phyloP scores from a whole-genome alignment of 2,329 filamentous ascomycete genomes.

The Fusarium nodosum region DNA sequence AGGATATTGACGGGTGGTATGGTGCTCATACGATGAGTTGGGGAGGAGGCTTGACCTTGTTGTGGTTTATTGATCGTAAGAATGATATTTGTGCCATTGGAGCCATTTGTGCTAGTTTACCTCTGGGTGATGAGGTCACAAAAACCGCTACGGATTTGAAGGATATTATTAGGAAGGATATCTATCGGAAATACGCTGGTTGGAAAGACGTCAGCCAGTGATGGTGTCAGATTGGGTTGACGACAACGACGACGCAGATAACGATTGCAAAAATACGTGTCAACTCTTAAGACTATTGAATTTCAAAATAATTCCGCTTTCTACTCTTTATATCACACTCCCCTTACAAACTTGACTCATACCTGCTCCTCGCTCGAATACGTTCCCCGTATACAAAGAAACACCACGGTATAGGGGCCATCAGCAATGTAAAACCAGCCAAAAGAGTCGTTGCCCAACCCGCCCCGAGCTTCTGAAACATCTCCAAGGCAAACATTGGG shows the following conservation, averaged over 20 bases:
- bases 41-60: constrained; percentile 61
- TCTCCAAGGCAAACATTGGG: constrained; percentile 31
- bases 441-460: constrained; percentile 33
- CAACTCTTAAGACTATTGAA: background rate
- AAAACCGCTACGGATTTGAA: constrained; percentile 53
- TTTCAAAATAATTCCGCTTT: background rate
- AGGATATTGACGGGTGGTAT: constrained; percentile 60
- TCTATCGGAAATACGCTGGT: constrained; percentile 55
- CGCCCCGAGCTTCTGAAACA: constrained; percentile 26
- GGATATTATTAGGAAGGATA: constrained; percentile 58
- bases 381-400: constrained; percentile 25
- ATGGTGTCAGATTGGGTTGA: background rate
- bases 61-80: constrained; percentile 65
- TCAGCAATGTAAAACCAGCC: constrained; percentile 4
- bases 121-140: constrained; percentile 41
- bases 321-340: too few species aligned
- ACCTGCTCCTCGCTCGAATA: constrained; percentile 24
- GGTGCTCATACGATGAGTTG: constrained; percentile 60
- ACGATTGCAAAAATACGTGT: too few species aligned
- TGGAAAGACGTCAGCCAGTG: constrained; percentile 22
- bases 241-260: too few species aligned
- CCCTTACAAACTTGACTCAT: constrained; percentile 20
- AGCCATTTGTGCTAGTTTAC: constrained; percentile 57
- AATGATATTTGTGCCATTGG: constrained; percentile 60
- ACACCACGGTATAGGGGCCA: constrained; percentile 40